phyloP scores from a whole-genome alignment of 2,329 filamentous ascomycete genomes.

The Fusarium pilosicola region DNA sequence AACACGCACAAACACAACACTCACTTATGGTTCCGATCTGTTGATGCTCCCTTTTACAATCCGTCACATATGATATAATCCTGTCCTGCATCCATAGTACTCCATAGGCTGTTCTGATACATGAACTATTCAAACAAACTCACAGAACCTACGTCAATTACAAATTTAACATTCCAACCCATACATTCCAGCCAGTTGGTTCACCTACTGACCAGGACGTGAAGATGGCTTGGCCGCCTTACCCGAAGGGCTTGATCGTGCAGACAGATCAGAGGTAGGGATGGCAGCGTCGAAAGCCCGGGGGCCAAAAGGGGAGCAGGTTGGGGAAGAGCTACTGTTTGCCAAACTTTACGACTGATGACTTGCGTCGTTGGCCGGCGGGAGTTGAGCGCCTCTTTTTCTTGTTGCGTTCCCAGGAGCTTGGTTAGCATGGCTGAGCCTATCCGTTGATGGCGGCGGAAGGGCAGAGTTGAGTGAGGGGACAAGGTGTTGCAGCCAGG shows the following conservation, averaged over 20 bases:
- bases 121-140: slow-evolving; percentile 3
- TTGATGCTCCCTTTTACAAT: background rate
- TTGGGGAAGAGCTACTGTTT: slow-evolving; percentile 32
- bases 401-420: slow-evolving; percentile 43
- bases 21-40: background rate
- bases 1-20: background rate
- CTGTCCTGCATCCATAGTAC: background rate
- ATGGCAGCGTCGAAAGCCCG: slow-evolving; percentile 12
- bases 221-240: slow-evolving; percentile 32
- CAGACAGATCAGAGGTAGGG: slow-evolving; percentile 21
- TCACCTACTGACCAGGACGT: slow-evolving; percentile 26
- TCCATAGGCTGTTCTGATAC: background rate
- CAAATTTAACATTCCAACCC: slow-evolving; percentile 29
- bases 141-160: slow-evolving; percentile 19
- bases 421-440: slow-evolving; percentile 50
- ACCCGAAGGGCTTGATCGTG: slow-evolving; percentile 33
- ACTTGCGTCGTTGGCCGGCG: slow-evolving; percentile 36
- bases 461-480: slow-evolving; percentile 34
- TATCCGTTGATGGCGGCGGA: slow-evolving; percentile 49
- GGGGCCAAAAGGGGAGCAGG: slow-evolving; percentile 16
- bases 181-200: slow-evolving; percentile 40
- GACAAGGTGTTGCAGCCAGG: slow-evolving; percentile 21
- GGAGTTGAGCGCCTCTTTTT: slow-evolving; percentile 44
- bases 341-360: slow-evolving; percentile 28
- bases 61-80: background rate